Evolutionary conservation across 805 yeast genomes (phyloP).

Genomic region (Yarrowia bubula): DNA sequence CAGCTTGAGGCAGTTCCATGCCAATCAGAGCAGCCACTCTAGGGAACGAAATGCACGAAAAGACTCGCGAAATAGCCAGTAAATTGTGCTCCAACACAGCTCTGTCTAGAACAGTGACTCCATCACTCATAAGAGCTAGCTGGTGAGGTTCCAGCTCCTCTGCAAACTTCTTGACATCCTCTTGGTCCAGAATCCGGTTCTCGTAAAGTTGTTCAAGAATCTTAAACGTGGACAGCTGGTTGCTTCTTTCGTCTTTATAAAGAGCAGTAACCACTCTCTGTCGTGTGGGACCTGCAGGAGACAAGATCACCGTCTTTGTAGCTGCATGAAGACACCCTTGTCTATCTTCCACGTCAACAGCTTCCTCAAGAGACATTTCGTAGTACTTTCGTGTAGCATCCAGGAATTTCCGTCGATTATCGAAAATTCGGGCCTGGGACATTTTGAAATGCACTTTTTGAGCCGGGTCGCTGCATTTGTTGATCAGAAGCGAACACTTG

Average conservation of each 20-base stretch:
- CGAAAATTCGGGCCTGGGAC: conserved; percentile 38
- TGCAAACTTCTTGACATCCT: conserved; percentile 34
- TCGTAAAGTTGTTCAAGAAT: conserved; percentile 36
- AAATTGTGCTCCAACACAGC: conserved; percentile 41
- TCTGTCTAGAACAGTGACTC: conserved; percentile 35
- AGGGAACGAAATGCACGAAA: conserved; percentile 34
- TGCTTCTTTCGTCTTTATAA: conserved; percentile 36
- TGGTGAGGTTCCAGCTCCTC: conserved; percentile 31
- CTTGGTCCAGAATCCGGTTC: conserved; percentile 34
- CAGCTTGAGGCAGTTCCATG: conserved; percentile 34
- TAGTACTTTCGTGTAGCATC: conserved; percentile 38
- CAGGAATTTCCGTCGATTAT: conserved; percentile 35
- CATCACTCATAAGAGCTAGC: conserved; percentile 31
- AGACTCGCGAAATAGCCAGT: conserved; percentile 38
- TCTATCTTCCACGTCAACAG: conserved; percentile 35
- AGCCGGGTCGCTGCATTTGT: conserved; percentile 28
- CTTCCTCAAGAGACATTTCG: conserved; percentile 33
- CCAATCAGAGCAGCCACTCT: conserved; percentile 35
- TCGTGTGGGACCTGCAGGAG: conserved; percentile 40
- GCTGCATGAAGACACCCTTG: conserved; percentile 35
- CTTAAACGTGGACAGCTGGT: conserved; percentile 27
- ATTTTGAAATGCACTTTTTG: conserved; percentile 35
- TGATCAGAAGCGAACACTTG: conserved; percentile 34
- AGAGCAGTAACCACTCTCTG: conserved; percentile 34
- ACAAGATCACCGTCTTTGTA: conserved; percentile 35